phyloP scores from a whole-genome alignment of 805 yeast species.

The Candida methanosorbosa region DNA sequence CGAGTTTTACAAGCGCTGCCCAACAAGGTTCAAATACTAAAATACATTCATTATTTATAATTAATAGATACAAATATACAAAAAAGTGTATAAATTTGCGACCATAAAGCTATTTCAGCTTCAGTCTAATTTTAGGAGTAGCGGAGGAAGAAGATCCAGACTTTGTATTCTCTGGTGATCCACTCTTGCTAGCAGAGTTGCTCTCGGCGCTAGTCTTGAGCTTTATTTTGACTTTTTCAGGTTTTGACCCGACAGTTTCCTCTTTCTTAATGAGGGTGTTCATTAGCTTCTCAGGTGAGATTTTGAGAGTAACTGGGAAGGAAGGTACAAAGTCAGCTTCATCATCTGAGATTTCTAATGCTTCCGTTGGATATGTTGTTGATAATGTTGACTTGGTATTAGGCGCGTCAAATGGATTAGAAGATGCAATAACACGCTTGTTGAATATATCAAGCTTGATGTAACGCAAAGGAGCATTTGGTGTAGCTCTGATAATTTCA shows the following conservation, averaged over 20 bases:
- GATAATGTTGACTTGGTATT: too few species aligned
- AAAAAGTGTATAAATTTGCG: too few species aligned
- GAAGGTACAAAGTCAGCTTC: too few species aligned
- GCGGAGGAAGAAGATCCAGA: too few species aligned
- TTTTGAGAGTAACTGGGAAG: conserved; percentile 1
- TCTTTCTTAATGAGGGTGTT: not conserved
- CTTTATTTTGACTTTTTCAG: not conserved
- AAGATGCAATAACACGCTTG: conserved; percentile 15
- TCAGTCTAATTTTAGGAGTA: conserved; percentile 12
- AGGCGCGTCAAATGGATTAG: conserved; percentile 7
- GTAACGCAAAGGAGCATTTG: conserved; percentile 22
- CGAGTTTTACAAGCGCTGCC: too few species aligned
- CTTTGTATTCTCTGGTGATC: too few species aligned
- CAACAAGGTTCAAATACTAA: too few species aligned
- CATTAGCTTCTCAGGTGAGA: not conserved
- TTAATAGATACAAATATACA: too few species aligned
- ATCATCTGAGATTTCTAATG: not conserved
- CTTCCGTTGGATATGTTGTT: too few species aligned
- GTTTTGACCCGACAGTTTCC: not conserved
- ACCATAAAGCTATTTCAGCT: conserved; percentile 10
- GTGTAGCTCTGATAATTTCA: conserved; percentile 11
- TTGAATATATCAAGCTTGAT: conserved; percentile 23
- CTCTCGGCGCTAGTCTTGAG: not conserved
- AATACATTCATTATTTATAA: too few species aligned
- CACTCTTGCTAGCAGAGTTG: not conserved